Conservation (phyloP, 208 protist genomes). For the Herpetomonas samuelpessoai region DNA sequence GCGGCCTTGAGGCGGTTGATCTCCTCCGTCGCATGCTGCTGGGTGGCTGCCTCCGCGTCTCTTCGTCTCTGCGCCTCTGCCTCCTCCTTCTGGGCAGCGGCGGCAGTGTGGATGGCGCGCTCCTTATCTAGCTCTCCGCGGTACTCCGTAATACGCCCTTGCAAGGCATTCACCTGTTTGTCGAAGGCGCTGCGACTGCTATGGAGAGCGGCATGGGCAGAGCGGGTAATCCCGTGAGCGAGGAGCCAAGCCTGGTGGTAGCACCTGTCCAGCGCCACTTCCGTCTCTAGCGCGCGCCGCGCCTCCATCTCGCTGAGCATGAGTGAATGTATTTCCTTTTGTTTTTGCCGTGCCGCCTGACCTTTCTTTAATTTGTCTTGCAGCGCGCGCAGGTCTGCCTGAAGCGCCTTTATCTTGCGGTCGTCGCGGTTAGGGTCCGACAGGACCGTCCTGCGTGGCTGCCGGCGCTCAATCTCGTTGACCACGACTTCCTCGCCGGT, state of each 20-base stretch:
- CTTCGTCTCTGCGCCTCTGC: neutral
- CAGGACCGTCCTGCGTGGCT: conserved; percentile 3
- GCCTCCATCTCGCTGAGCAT: neutral
- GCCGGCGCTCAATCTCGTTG: conserved; percentile 13
- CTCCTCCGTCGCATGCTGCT: neutral
- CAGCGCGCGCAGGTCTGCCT: conserved; percentile 16
- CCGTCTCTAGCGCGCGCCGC: conserved; percentile 2
- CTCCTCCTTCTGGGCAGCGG: neutral
- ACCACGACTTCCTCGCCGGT: conserved; percentile 62
- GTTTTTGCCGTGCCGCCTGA: conserved; percentile 5
- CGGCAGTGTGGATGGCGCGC: neutral
- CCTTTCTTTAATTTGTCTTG: conserved; percentile 19
- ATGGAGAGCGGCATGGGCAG: neutral
- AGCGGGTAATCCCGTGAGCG: neutral
- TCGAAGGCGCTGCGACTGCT: neutral
- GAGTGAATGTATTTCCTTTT: neutral
- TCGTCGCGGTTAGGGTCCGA: neutral
- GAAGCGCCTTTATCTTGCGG: neutral
- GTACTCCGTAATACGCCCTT: neutral
- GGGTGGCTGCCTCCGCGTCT: neutral
- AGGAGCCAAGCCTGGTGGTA: neutral
- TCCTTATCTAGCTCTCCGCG: neutral
- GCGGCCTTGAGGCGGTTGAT: conserved; percentile 2
- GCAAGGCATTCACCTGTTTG: neutral
- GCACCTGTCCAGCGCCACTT: neutral